phyloP scores from a whole-genome alignment of 352 stramenopile species.

The Hyaloperonospora brassicae region DNA sequence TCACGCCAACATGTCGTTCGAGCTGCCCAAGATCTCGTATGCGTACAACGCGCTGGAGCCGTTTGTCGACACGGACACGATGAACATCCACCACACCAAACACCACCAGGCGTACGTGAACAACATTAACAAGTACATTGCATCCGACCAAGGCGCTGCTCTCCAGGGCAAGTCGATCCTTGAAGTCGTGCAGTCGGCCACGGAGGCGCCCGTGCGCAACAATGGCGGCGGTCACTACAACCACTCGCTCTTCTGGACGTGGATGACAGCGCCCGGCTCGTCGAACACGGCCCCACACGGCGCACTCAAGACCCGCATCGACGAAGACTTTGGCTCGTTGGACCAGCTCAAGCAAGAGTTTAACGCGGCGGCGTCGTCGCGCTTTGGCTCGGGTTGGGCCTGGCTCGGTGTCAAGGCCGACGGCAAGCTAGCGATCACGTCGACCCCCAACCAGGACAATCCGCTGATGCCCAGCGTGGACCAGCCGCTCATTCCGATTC shows the following conservation, averaged over 20 bases:
- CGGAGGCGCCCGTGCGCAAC: slow-evolving; percentile 71
- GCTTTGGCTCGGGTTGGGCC: slow-evolving; percentile 88
- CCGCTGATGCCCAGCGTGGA: slow-evolving; percentile 77
- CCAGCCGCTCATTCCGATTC: slow-evolving; percentile 86
- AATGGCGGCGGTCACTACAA: slow-evolving; percentile 84
- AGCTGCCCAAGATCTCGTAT: slow-evolving; percentile 76
- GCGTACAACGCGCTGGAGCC: slow-evolving; percentile 85
- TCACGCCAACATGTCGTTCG: slow-evolving; percentile 53
- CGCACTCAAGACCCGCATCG: slow-evolving; percentile 75
- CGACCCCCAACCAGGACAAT: slow-evolving; percentile 94
- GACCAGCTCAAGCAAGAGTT: slow-evolving; percentile 88
- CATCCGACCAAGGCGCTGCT: slow-evolving; percentile 54
- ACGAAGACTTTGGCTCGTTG: slow-evolving; percentile 87
- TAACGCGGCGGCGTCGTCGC: slow-evolving; percentile 72
- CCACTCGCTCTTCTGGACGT: slow-evolving; percentile 91
- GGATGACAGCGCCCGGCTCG: slow-evolving; percentile 74
- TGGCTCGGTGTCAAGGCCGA: slow-evolving; percentile 85
- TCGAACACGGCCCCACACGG: slow-evolving; percentile 76
- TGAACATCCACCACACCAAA: slow-evolving; percentile 91
- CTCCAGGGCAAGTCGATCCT: slow-evolving; percentile 79
- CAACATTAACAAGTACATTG: slow-evolving; percentile 87
- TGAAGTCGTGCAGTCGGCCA: slow-evolving; percentile 66
- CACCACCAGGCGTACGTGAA: slow-evolving; percentile 88
- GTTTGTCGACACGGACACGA: slow-evolving; percentile 82
- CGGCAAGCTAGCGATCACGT: slow-evolving; percentile 91